Evolutionary conservation across 345 rosid genomes (phyloP).

Genomic region (Eucalyptus pumila): DNA sequence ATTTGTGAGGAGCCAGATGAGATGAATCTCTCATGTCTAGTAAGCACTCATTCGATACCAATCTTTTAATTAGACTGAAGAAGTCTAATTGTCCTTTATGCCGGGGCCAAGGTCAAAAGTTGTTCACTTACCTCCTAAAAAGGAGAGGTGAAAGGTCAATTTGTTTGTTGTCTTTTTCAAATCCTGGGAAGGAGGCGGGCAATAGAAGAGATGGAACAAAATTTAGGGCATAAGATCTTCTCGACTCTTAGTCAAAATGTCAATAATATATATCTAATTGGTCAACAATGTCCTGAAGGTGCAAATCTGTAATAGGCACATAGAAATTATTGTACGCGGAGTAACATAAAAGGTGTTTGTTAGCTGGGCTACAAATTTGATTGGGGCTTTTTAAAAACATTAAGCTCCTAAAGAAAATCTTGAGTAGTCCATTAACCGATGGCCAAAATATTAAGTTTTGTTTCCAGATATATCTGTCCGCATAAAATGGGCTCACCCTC

Average conservation of each 20-base stretch:
- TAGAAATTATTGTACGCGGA: not conserved
- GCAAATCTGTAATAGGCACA: too few relatives aligned
- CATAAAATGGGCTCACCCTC: not conserved
- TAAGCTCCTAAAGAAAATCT: not conserved
- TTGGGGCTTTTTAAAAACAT: not conserved
- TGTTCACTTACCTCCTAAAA: not conserved
- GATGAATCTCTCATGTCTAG: not conserved
- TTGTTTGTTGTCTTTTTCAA: not conserved
- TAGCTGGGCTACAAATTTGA: not conserved
- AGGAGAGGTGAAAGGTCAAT: not conserved
- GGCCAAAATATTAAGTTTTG: not conserved
- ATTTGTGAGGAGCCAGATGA: too few relatives aligned
- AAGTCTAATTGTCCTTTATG: not conserved
- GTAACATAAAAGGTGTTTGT: not conserved
- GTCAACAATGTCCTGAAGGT: too few relatives aligned
- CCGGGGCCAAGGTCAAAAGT: not conserved
- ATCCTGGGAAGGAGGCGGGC: not conserved
- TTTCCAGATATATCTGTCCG: not conserved
- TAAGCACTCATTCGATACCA: not conserved
- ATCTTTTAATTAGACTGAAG: not conserved
- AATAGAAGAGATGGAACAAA: not conserved
- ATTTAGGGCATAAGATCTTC: not conserved
- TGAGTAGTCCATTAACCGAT: not conserved
- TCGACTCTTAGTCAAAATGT: not conserved
- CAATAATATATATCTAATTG: not conserved